phyloP scores from a whole-genome alignment of 192 early-diverging fungal species.

The Coemansia sp. region DNA sequence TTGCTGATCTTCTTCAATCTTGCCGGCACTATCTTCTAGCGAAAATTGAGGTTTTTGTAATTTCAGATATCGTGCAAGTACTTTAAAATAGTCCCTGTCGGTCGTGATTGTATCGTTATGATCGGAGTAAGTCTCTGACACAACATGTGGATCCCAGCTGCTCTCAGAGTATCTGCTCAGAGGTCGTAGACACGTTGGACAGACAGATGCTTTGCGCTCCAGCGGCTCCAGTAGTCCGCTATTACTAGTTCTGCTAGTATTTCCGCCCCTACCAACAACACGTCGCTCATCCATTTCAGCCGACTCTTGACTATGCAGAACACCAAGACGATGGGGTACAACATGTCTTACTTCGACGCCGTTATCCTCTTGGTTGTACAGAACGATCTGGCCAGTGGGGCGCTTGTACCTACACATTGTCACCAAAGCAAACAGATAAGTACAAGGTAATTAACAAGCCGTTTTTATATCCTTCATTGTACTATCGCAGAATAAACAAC shows the following conservation, averaged over 20 bases:
- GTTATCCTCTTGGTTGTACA: slow-evolving; percentile 65
- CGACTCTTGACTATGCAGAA: not conserved
- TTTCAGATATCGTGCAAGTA: slow-evolving; percentile 32
- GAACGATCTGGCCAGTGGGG: slow-evolving; percentile 57
- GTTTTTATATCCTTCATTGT: not conserved
- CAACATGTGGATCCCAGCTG: slow-evolving; percentile 11
- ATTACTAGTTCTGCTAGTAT: slow-evolving; percentile 1
- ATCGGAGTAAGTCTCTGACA: slow-evolving; percentile 3
- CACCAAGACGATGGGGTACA: slow-evolving; percentile 13
- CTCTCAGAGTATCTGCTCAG: slow-evolving; percentile 10
- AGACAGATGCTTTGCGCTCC: slow-evolving; percentile 12
- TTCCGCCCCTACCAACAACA: not conserved
- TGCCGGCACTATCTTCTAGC: not conserved
- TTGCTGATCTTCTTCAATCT: not conserved
- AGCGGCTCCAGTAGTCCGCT: slow-evolving; percentile 11
- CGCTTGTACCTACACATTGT: slow-evolving; percentile 40
- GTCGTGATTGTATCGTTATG: slow-evolving; percentile 6
- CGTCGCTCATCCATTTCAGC: slow-evolving; percentile 10
- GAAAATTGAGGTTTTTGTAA: slow-evolving; percentile 14
- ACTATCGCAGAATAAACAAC: not conserved
- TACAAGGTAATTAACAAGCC: not conserved
- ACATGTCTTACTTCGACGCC: slow-evolving; percentile 52
- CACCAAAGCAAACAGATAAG: not conserved
- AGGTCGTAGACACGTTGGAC: slow-evolving; percentile 30
- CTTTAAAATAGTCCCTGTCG: slow-evolving; percentile 45